Conservation (phyloP, 2,329 filamentous ascomycete species). For the Hypoxylon sp. region DNA sequence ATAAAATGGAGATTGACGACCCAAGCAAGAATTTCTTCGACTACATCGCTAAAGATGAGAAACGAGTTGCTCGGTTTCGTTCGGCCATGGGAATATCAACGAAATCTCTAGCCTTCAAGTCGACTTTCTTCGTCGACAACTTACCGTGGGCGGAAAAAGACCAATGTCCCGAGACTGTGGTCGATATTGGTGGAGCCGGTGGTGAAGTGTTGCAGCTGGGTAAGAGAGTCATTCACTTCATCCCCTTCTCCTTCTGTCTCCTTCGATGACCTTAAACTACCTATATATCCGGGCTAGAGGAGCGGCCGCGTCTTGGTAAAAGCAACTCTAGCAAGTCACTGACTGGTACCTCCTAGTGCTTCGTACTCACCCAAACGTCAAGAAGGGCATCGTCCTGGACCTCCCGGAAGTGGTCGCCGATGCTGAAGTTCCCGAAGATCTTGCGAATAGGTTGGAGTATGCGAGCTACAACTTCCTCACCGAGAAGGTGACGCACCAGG, state of each 20-base stretch:
- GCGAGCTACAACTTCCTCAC: slow-evolving; percentile 48
- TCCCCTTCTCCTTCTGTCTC: background rate
- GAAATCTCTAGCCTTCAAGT: slow-evolving; percentile 40
- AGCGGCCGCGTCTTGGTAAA: background rate
- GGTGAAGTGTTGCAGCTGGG: slow-evolving; percentile 47
- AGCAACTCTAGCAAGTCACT: background rate
- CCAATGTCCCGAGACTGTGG: slow-evolving; percentile 45
- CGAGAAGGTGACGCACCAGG: slow-evolving; percentile 39
- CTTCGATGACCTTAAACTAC: background rate
- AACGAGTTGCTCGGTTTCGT: slow-evolving; percentile 47
- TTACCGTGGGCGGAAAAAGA: slow-evolving; percentile 47
- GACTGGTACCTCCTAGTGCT: slow-evolving; percentile 39
- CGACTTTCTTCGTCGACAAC: slow-evolving; percentile 47
- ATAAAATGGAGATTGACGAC: slow-evolving; percentile 32
- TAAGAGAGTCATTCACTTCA: slow-evolving; percentile 15
- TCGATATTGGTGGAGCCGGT: slow-evolving; percentile 50
- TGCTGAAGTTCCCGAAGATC: slow-evolving; percentile 43
- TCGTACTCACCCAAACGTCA: slow-evolving; percentile 37
- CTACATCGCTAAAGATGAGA: slow-evolving; percentile 46
- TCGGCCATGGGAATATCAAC: slow-evolving; percentile 48
- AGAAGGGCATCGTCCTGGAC: slow-evolving; percentile 44
- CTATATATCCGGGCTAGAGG: too few relatives aligned
- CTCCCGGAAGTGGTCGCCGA: slow-evolving; percentile 50
- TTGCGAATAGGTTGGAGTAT: slow-evolving; percentile 45
- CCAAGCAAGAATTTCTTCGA: slow-evolving; percentile 49